These are phyloP conservation scores for Colletotrichum gigasporum DNA, from an alignment of 2,329 filamentous ascomycete genomes.

Conservation along the genomic window DNA sequence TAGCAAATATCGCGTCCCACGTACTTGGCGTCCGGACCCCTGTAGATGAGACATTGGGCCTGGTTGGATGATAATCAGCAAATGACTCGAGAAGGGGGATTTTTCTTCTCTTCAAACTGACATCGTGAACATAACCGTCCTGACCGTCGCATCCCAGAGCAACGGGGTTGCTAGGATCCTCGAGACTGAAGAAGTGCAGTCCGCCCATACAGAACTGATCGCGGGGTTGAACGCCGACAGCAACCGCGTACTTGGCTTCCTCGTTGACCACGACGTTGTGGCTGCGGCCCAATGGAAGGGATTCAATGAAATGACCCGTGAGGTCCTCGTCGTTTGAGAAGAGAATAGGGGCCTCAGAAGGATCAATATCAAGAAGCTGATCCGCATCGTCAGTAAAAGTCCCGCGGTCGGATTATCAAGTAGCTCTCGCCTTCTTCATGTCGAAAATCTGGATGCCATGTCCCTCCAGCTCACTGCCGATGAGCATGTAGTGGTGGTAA, in stretches of 20 bases:
- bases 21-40: constrained; percentile 56
- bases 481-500: constrained; percentile 44
- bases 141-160: constrained; percentile 59
- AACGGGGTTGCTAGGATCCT: constrained; percentile 59
- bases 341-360: constrained; percentile 40
- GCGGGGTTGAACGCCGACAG: constrained; percentile 47
- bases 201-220: constrained; percentile 52
- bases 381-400: not conserved
- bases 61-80: constrained; percentile 41
- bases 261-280: constrained; percentile 61
- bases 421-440: constrained; percentile 53
- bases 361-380: constrained; percentile 50
- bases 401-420: too few relatives aligned
- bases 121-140: constrained; percentile 66
- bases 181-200: constrained; percentile 64
- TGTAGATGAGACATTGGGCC: constrained; percentile 63
- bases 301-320: constrained; percentile 38
- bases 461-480: constrained; percentile 49
- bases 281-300: constrained; percentile 48
- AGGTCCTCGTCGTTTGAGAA: constrained; percentile 41
- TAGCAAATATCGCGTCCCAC: constrained; percentile 60
- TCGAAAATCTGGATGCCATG: constrained; percentile 71
- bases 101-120: not conserved
- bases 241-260: constrained; percentile 54
- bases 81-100: not conserved